phyloP scores from a whole-genome alignment of 352 stramenopile species.

The Pythium rhizo-oryzae region DNA sequence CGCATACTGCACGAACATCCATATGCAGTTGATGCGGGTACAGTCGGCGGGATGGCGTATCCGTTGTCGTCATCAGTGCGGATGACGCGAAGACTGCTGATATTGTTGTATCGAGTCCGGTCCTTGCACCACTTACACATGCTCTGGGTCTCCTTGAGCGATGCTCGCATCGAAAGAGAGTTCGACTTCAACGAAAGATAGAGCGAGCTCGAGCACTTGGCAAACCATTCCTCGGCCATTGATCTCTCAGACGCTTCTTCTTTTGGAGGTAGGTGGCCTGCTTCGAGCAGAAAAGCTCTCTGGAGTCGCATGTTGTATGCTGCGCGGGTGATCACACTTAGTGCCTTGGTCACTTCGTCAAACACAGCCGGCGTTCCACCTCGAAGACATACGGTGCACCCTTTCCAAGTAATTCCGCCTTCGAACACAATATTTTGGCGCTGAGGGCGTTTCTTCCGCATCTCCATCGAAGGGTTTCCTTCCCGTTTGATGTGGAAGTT shows the following conservation, averaged over 20 bases:
- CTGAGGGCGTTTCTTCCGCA: slow-evolving; percentile 59
- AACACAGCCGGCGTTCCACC: slow-evolving; percentile 67
- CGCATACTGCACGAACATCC: slow-evolving; percentile 69
- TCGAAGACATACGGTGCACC: slow-evolving; percentile 80
- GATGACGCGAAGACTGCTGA: slow-evolving; percentile 71
- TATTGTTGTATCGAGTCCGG: slow-evolving; percentile 81
- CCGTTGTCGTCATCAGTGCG: slow-evolving; percentile 30
- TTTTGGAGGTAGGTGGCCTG: slow-evolving; percentile 59
- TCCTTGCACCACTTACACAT: slow-evolving; percentile 89
- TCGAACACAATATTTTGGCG: slow-evolving; percentile 89
- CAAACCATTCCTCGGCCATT: slow-evolving; percentile 82
- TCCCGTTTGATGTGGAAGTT: slow-evolving; percentile 23
- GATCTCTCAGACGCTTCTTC: slow-evolving; percentile 53
- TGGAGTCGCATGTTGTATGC: slow-evolving; percentile 87
- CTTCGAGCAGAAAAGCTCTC: slow-evolving; percentile 54
- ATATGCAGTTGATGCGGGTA: slow-evolving; percentile 18
- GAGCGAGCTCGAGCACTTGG: slow-evolving; percentile 76
- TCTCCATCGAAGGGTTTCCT: slow-evolving; percentile 4
- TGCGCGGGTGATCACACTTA: slow-evolving; percentile 62
- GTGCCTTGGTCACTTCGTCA: slow-evolving; percentile 63
- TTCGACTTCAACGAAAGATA: slow-evolving; percentile 89
- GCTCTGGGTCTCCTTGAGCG: slow-evolving; percentile 75
- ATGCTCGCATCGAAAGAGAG: slow-evolving; percentile 81
- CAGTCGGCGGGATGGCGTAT: not conserved
- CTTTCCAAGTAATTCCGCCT: slow-evolving; percentile 67